A percentile compares a stretch with the other conserved stretches of the same genome.
These are phyloP conservation scores for Fusarium sp. DNA, from an alignment of 2,329 filamentous ascomycete genomes.

Conservation along the genomic window DNA sequence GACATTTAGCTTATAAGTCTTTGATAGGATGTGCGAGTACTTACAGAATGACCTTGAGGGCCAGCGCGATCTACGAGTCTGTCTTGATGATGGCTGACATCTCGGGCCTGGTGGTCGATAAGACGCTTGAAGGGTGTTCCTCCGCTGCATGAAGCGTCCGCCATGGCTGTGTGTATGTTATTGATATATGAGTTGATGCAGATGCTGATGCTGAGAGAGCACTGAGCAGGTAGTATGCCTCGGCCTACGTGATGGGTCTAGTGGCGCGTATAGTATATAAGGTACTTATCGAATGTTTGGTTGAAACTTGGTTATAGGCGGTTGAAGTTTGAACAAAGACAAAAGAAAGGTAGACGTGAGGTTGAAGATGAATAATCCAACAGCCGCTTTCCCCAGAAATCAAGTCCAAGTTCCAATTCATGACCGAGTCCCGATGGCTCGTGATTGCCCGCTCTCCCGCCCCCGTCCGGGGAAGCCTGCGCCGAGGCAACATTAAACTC, in stretches of 20 bases:
- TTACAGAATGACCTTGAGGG: slow-evolving; percentile 48
- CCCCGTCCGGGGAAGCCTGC: slow-evolving; percentile 43
- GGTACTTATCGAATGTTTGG: not conserved
- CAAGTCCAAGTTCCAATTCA: not conserved
- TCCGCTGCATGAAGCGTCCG: slow-evolving; percentile 57
- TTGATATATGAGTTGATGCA: not conserved
- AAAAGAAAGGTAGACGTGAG: slow-evolving; percentile 1
- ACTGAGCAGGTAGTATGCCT: slow-evolving; percentile 28
- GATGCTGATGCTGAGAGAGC: not conserved
- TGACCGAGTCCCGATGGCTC: slow-evolving; percentile 36
- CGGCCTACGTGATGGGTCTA: slow-evolving; percentile 24
- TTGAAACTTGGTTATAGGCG: not conserved
- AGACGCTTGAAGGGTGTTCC: slow-evolving; percentile 58
- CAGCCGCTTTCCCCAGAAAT: slow-evolving; percentile 21
- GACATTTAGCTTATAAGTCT: not conserved
- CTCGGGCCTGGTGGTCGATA: slow-evolving; percentile 56
- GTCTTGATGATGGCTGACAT: slow-evolving; percentile 57
- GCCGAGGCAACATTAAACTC: slow-evolving; percentile 28
- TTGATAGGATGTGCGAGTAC: slow-evolving; percentile 10
- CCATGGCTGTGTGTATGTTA: slow-evolving; percentile 46
- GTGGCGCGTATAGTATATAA: not conserved
- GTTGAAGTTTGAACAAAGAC: not conserved
- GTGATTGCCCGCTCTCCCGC: slow-evolving; percentile 40
- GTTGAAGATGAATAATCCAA: slow-evolving; percentile 34
- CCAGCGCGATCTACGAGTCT: slow-evolving; percentile 50